Evolutionary conservation across 2,329 filamentous ascomycete genomes (phyloP), one percentile per base, ranked within the genome.

Genomic region (Incumbomyces delicatus): DNA sequence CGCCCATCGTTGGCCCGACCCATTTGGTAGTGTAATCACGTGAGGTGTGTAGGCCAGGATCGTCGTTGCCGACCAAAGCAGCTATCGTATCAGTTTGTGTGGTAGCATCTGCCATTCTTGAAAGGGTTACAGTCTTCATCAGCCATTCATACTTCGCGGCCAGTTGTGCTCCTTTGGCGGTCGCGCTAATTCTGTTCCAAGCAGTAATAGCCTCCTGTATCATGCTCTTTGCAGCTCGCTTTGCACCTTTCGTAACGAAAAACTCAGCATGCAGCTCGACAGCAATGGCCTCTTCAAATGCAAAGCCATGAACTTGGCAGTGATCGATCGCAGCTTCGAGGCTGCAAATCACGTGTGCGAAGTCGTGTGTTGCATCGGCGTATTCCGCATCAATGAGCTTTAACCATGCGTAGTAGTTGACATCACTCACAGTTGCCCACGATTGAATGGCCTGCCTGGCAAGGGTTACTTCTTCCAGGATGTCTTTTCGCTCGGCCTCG

Each of bases 181-280:
- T 66, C 1, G 78, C 78, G 32, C 75, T 73, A 38, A 80, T 71
- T 12, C 73, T 68, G 38, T 74, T 69, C 63, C 80, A 83, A 7
- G 75, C 73, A 10, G 75, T 70, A 40, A 81, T 73, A 17, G 73
- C 70, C 49, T 81, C 76, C 48, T 75, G 71, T 27, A 81, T 62
- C 31, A 78, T 68, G 38, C 73, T 70, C 46, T 76, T 71, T 39
- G 78, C 79, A 14, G 77, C 75, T 50, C 78, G 62, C 46, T 74
- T 74, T 5, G 77, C 75, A 34, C 77, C 77, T 50, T 72, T 70
- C 11, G 76, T 67, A 29, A 77, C 62, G 16, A 80, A 60, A 57
- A 73, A 81, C 41, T 79, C 77, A 2, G 66, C 77, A 54, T 81
- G 79, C n/a, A 81, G 60, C 60, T 83, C 79, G 33, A 76, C 68